These are phyloP conservation scores for Trichoderma koningiopsis DNA, from an alignment of 2,329 filamentous ascomycete genomes.

Conservation along the genomic window DNA sequence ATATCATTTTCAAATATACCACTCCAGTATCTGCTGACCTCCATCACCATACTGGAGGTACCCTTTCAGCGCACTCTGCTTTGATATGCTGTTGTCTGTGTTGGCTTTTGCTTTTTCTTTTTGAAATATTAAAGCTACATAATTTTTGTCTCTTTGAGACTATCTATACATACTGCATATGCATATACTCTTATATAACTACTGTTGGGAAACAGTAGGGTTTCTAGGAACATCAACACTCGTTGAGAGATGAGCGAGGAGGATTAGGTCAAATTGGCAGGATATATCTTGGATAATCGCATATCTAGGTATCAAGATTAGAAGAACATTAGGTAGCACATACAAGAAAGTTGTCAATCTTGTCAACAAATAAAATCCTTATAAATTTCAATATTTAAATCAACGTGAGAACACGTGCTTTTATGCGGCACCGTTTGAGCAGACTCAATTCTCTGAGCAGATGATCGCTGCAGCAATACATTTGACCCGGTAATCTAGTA, in stretches of 20 bases:
- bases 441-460: not conserved
- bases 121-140: not conserved
- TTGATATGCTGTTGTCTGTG: not conserved
- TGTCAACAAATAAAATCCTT: not conserved
- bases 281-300: not conserved
- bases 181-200: not conserved
- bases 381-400: not conserved
- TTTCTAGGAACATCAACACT: not conserved
- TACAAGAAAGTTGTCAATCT: not conserved
- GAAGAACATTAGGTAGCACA: not conserved
- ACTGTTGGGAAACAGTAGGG: not conserved
- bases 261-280: not conserved
- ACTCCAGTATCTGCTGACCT: not conserved
- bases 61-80: not conserved
- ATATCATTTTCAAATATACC: not conserved
- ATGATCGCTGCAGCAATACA: not conserved
- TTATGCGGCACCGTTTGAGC: not conserved
- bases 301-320: not conserved
- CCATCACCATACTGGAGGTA: not conserved
- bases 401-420: not conserved
- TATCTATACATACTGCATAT: conserved; percentile 6
- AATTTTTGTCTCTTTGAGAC: not conserved
- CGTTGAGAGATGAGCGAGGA: not conserved
- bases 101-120: not conserved
- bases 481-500: not conserved